Base-by-base conservation (phyloP, 2,329 filamentous ascomycete genomes). In the Aureobasidium namibiae region DNA sequence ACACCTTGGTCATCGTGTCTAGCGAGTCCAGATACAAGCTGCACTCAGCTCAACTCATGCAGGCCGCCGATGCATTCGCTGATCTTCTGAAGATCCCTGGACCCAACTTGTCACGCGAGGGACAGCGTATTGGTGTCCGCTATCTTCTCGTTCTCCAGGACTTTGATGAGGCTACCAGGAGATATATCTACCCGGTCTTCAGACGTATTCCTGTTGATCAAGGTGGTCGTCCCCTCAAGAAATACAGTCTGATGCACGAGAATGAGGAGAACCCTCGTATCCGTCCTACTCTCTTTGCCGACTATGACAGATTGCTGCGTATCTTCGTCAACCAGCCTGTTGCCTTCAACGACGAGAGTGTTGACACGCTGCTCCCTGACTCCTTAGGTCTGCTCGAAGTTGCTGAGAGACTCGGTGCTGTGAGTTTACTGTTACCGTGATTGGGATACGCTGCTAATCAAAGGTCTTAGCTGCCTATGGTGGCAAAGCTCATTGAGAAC, bases 401-500 rank as follows among this genome's bases (percentile, higher is more conserved):
- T 13, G 76, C 76, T 1, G 76, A 80, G 60, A 75, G 75, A 46
- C 72, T 82, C 4, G 69, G 73, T 16, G 75, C 76, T 39, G 70
- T 74, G 16, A 60, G 68, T 64, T 1, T 9, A 38, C 4, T 39
- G 14, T 24, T 29, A 3, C 1, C 11, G 24, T 29, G 21, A 11
- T 21, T 3, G 21, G 6, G n/a, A 2, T 1, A 21, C 13, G 5
- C 29, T 14, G 23, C 24, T 52, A 14, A 57, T 59, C 50, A 61
- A 18, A 5, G 21, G 11, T 29, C 26, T 1, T 59, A 70, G 67
- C 56, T 67, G 33, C 65, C 68, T 14, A 64, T 74, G 49, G 69
- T 82, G 61, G 71, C 72, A 49, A 73, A 75, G 26, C 67, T 73
- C 4, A 73, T 82, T 61, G 77, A 80, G 60, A 72, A 76, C 36